These are phyloP conservation scores for Aspergillus sclerotioniger DNA, from an alignment of 495 filamentous ascomycete species.

Conservation along the genomic window DNA sequence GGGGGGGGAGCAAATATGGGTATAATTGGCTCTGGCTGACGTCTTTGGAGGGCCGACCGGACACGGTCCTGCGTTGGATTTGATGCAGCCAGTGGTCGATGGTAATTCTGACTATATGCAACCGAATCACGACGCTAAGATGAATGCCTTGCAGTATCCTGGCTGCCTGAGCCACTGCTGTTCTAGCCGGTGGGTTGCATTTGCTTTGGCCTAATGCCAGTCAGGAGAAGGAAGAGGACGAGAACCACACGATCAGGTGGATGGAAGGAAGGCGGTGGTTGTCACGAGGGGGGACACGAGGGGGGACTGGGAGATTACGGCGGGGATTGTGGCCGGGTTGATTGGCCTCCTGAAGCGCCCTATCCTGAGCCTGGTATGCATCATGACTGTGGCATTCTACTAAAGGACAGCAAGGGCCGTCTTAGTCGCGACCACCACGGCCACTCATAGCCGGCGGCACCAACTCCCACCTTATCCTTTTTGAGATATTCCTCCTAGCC, in stretches of 20 bases:
- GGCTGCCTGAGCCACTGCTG: background rate
- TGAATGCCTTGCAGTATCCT: slow-evolving; percentile 2
- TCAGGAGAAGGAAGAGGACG: background rate
- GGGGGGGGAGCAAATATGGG: background rate
- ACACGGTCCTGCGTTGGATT: background rate
- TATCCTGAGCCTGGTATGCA: background rate
- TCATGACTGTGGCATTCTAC: background rate
- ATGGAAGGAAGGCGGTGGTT: background rate
- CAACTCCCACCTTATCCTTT: slow-evolving; percentile 1
- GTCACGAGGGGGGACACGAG: slow-evolving; percentile 7
- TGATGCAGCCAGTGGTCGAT: slow-evolving; percentile 1
- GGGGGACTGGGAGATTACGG: slow-evolving; percentile 14
- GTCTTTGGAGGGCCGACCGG: background rate
- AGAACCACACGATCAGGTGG: background rate
- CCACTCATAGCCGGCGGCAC: background rate
- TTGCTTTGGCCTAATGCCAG: background rate
- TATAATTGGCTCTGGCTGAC: slow-evolving; percentile 13
- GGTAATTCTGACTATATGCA: slow-evolving; percentile 18
- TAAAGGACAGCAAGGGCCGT: background rate
- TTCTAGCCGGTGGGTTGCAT: slow-evolving; percentile 3
- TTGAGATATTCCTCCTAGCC: slow-evolving; percentile 4
- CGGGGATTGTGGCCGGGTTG: slow-evolving; percentile 6
- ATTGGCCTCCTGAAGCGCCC: slow-evolving; percentile 9
- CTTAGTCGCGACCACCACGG: background rate
- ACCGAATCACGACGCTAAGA: slow-evolving; percentile 20